Evolutionary conservation across 2,329 filamentous ascomycete genomes (phyloP).

Genomic region (Calonectria montana): DNA sequence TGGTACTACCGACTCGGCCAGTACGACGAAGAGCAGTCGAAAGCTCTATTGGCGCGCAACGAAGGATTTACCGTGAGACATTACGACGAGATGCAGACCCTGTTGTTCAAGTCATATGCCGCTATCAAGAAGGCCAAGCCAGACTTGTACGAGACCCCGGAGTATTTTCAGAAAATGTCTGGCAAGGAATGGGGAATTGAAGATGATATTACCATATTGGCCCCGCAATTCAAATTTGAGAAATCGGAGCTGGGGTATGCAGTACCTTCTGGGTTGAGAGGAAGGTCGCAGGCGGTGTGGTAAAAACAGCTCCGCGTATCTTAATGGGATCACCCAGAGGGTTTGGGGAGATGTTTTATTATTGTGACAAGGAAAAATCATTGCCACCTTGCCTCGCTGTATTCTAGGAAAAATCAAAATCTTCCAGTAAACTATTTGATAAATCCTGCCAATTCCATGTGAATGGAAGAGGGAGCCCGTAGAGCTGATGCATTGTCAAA

Average conservation of each 20-base stretch:
- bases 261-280: constrained; percentile 12
- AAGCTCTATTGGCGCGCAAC: constrained; percentile 28
- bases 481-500: constrained; percentile 4
- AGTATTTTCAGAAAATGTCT: constrained; percentile 21
- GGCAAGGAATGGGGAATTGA: constrained; percentile 22
- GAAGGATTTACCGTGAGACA: constrained; percentile 30
- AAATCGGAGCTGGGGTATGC: constrained; percentile 10
- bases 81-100: constrained; percentile 35
- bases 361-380: background rate
- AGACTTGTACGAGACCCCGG: constrained; percentile 13
- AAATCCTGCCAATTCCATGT: constrained; percentile 17
- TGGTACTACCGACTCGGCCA: constrained; percentile 38
- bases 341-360: background rate
- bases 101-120: constrained; percentile 11
- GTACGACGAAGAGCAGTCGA: constrained; percentile 27
- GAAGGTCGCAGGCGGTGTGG: constrained; percentile 16
- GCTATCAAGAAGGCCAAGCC: constrained; percentile 20
- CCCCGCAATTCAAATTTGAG: constrained; percentile 18
- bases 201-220: constrained; percentile 14
- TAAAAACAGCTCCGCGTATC: background rate
- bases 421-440: constrained; percentile 9
- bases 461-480: constrained; percentile 14
- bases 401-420: constrained; percentile 14
- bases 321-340: background rate
- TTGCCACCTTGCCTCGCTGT: background rate